Conservation (phyloP, 2,329 filamentous ascomycete species). For the Drechslerella stenobrocha region DNA sequence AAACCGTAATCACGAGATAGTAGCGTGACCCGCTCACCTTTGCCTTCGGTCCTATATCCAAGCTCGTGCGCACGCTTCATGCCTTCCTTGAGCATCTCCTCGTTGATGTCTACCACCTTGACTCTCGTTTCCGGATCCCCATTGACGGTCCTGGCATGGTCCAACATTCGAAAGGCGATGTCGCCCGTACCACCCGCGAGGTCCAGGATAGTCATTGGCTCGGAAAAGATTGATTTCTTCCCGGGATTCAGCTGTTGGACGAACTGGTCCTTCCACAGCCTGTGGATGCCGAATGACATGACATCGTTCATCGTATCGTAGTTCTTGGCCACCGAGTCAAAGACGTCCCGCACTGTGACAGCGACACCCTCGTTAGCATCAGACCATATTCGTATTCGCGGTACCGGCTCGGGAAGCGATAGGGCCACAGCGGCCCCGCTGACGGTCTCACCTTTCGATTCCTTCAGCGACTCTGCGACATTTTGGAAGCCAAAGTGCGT, state of each 20-base stretch:
- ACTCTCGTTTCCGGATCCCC: constrained; percentile 78
- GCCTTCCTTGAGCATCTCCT: constrained; percentile 88
- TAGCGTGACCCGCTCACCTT: constrained; percentile 22
- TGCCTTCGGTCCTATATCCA: constrained; percentile 49
- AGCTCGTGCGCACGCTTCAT: constrained; percentile 70
- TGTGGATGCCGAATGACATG: constrained; percentile 96
- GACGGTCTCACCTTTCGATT: constrained; percentile 62
- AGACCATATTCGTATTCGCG: neutral
- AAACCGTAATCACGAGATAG: constrained; percentile 48
- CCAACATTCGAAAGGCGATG: constrained; percentile 93
- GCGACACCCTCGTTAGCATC: neutral
- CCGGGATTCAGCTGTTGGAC: constrained; percentile 88
- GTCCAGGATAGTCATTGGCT: constrained; percentile 74
- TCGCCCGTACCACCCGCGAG: constrained; percentile 96
- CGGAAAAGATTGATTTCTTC: constrained; percentile 58
- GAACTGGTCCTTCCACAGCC: constrained; percentile 97
- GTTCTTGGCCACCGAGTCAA: constrained; percentile 88
- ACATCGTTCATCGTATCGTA: constrained; percentile 99
- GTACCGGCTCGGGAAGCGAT: no score
- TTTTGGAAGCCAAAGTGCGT: constrained; percentile 93
- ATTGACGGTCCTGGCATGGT: constrained; percentile 80
- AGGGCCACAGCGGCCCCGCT: neutral
- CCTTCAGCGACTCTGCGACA: constrained; percentile 77
- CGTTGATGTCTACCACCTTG: constrained; percentile 94
- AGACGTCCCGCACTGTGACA: constrained; percentile 73